Conservation (phyloP, 371 early-diverging fungal genomes). For the Chytridium lagenaria region DNA sequence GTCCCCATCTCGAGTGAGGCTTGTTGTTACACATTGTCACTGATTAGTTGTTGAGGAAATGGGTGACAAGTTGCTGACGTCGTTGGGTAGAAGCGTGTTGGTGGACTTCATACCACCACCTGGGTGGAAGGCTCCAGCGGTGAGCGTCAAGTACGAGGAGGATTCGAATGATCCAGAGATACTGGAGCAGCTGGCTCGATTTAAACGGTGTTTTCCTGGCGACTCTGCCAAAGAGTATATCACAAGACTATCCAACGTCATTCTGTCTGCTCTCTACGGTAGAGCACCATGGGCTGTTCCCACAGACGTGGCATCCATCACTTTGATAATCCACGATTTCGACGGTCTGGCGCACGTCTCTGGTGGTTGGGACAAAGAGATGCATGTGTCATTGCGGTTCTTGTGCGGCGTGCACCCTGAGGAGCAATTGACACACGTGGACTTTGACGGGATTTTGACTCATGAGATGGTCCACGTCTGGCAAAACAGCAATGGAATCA, state of each 20-base stretch:
- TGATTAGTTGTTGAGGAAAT: too few species aligned
- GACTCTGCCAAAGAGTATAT: not conserved
- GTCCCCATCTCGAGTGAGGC: too few species aligned
- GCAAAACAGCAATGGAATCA: not conserved
- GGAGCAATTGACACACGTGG: not conserved
- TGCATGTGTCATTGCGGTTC: not conserved
- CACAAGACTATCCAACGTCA: not conserved
- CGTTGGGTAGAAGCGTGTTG: too few species aligned
- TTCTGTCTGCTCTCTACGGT: not conserved
- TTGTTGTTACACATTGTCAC: too few species aligned
- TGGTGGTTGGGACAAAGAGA: constrained; percentile 16
- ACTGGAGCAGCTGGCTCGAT: not conserved
- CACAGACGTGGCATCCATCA: not conserved
- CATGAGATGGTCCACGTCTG: constrained; percentile 17
- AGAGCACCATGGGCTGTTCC: constrained; percentile 5
- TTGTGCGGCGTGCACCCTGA: not conserved
- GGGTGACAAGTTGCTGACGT: too few species aligned
- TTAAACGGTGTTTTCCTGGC: not conserved
- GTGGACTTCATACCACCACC: not conserved
- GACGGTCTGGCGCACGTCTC: constrained; percentile 11
- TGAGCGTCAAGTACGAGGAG: not conserved
- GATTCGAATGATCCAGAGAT: not conserved
- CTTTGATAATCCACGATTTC: constrained; percentile 9
- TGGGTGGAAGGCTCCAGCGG: not conserved
- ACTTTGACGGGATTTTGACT: constrained; percentile 5